Evolutionary conservation across 2,329 filamentous ascomycete species (phyloP), one percentile per base, ranked within the genome.

Genomic region (Atkinsonella texensis): DNA sequence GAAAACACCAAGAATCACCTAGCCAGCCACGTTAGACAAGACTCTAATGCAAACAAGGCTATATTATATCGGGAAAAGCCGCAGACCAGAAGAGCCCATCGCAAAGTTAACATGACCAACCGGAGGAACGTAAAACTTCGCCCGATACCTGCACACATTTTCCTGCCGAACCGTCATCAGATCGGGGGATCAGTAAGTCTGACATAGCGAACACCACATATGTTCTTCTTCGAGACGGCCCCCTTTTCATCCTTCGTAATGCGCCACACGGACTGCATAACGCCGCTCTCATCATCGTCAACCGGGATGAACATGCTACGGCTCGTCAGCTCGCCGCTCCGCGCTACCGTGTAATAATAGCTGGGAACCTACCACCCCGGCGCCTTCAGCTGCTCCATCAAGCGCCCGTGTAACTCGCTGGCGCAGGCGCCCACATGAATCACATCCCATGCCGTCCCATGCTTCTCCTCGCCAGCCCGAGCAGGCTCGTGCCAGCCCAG

Each of bases 391-490:
- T 97, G 93, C 32, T 83, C 77, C 45, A 95, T 69, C 57, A 97
- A 68, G 53, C 79, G 77, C 17, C 77, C 63, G 64, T 95, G 90
- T 51, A 95, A 69, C 62, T 81, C 77, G 23, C 71, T 77, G 0
- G 91, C 91, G 8, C 89, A 87, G 0, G 93, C 93, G 0, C 93
- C 93, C 2, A 97, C 93, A 64, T 97, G 93, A 54, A 98, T 97
- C 2, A 87, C 90, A 74, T 97, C 89, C 75, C 91, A 98, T 0
- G 81, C 76, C 32, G 66, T 69, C 55, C 70, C 74, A 12, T 72
- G 69, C 51, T 73, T 73, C 6, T 73, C 74, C 44, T 68, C 66
- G 2, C 70, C 79, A 60, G 61, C 69, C 52, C 68, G 61, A 1
- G 62, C 55, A 11, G 61, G 58, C 59, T 75, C 77, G 2, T 74